These are phyloP conservation scores for Colletotrichum horii DNA, from an alignment of 2,329 filamentous ascomycete genomes.

Conservation along the genomic window DNA sequence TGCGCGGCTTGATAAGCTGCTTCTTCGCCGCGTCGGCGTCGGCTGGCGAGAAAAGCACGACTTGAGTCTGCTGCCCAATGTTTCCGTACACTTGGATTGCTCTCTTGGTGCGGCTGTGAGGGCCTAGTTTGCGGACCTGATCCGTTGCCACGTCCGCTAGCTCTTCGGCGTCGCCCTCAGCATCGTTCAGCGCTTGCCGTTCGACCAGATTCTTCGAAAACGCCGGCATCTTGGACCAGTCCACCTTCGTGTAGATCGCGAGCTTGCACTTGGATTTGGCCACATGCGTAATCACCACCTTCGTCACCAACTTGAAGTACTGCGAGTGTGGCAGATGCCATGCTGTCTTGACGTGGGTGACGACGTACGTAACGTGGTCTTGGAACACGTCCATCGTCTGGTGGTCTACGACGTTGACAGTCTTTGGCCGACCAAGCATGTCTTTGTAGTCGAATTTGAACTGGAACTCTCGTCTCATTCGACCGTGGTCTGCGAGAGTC, in stretches of 20 bases:
- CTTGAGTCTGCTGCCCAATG: conserved; percentile 71
- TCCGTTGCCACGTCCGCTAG: conserved; percentile 78
- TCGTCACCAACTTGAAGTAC: conserved; percentile 82
- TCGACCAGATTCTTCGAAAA: conserved; percentile 68
- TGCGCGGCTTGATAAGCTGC: conserved; percentile 65
- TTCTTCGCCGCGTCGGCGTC: conserved; percentile 52
- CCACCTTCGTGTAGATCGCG: conserved; percentile 84
- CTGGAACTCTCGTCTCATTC: conserved; percentile 78
- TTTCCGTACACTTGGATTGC: conserved; percentile 82
- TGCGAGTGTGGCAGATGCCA: conserved; percentile 88
- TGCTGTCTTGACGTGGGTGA: conserved; percentile 65
- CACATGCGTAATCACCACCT: conserved; percentile 92
- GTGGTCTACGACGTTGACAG: conserved; percentile 74
- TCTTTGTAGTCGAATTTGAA: conserved; percentile 76
- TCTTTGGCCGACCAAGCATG: conserved; percentile 66
- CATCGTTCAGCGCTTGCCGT: conserved; percentile 76
- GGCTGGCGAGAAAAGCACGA: conserved; percentile 63
- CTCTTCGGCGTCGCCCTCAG: conserved; percentile 74
- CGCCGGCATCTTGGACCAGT: conserved; percentile 76
- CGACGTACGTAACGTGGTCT: conserved; percentile 74
- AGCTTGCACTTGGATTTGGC: conserved; percentile 93
- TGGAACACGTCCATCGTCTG: conserved; percentile 86
- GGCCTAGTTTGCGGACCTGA: conserved; percentile 76
- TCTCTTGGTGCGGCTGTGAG: conserved; percentile 76
- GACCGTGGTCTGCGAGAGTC: conserved; percentile 71